Evolutionary conservation across 345 rosid species (phyloP).

Genomic region (Eucalyptus cladocalyx): DNA sequence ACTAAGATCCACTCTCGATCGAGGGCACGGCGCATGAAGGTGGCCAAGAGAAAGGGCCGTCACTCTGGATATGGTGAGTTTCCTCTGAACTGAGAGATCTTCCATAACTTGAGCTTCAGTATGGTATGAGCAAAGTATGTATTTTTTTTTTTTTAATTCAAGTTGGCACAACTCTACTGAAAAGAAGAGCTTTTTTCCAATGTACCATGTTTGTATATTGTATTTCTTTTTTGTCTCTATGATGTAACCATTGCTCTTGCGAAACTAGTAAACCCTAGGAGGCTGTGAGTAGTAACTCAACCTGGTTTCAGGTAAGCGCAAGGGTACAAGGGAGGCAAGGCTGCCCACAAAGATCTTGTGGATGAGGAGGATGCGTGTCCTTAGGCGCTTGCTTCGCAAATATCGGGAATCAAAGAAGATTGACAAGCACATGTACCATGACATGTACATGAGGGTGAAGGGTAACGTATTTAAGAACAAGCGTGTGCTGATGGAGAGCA

Average conservation of each 20-base stretch:
- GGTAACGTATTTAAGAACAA: constrained; percentile 84
- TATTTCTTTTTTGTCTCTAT: not conserved
- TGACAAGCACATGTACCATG: constrained; percentile 85
- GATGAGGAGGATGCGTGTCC: constrained; percentile 74
- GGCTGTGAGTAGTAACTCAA: not conserved
- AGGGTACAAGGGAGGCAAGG: constrained; percentile 48
- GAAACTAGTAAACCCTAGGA: not conserved
- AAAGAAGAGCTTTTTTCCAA: not conserved
- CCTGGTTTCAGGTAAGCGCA: constrained; percentile 29
- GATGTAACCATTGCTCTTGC: not conserved
- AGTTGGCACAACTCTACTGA: not conserved
- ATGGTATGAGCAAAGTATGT: not conserved
- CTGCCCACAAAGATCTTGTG: constrained; percentile 40
- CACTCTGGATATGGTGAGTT: constrained; percentile 85
- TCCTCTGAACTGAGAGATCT: not conserved
- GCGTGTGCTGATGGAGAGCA: constrained; percentile 75
- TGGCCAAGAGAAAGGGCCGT: constrained; percentile 92
- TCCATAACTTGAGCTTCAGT: not conserved
- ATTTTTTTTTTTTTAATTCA: not conserved
- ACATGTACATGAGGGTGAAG: constrained; percentile 79
- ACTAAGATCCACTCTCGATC: constrained; percentile 95
- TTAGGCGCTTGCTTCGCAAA: constrained; percentile 43
- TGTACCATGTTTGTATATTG: not conserved
- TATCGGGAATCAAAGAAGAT: constrained; percentile 74
- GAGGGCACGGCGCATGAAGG: constrained; percentile 76